Percentiles rank a stretch among this genome's conserved stretches.
These are phyloP conservation scores for Lactifluus pinguis DNA, from an alignment of 768 basidiomycete genomes.

Conservation along the genomic window DNA sequence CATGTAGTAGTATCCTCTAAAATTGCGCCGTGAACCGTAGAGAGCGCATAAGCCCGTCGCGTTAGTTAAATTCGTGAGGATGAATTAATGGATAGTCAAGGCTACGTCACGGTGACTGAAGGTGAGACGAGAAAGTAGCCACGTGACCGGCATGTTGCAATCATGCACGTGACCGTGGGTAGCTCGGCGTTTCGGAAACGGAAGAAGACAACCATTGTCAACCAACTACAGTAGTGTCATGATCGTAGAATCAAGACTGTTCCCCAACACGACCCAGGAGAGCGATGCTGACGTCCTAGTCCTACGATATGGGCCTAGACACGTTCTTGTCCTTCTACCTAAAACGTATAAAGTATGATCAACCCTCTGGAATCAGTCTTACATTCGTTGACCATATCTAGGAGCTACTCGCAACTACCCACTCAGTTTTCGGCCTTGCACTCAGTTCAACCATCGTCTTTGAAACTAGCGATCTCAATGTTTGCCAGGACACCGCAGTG, in stretches of 20 bases:
- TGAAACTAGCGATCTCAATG: slow-evolving; percentile 12
- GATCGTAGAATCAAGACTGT: slow-evolving; percentile 7
- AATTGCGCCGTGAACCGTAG: too few species aligned
- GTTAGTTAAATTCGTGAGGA: too few species aligned
- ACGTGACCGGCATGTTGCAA: too few species aligned
- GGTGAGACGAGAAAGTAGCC: too few species aligned
- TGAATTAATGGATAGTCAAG: too few species aligned
- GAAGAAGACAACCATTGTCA: too few species aligned
- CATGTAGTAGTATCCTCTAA: too few species aligned
- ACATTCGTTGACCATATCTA: background rate
- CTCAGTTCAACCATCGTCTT: background rate
- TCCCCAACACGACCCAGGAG: background rate
- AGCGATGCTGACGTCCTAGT: background rate
- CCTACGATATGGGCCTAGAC: background rate
- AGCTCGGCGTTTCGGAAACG: too few species aligned
- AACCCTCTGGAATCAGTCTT: background rate
- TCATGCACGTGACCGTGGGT: too few species aligned
- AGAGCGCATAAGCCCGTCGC: too few species aligned
- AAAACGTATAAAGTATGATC: background rate
- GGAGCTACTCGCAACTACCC: slow-evolving; percentile 3
- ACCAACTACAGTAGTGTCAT: background rate
- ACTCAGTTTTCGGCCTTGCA: background rate
- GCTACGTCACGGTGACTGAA: too few species aligned
- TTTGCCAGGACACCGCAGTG: slow-evolving; percentile 9
- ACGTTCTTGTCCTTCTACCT: slow-evolving; percentile 10